A percentile compares a stretch with the other conserved stretches of the same genome.
Conservation (phyloP, 768 basidiomycete species). For the Rhizopogon rudus region DNA sequence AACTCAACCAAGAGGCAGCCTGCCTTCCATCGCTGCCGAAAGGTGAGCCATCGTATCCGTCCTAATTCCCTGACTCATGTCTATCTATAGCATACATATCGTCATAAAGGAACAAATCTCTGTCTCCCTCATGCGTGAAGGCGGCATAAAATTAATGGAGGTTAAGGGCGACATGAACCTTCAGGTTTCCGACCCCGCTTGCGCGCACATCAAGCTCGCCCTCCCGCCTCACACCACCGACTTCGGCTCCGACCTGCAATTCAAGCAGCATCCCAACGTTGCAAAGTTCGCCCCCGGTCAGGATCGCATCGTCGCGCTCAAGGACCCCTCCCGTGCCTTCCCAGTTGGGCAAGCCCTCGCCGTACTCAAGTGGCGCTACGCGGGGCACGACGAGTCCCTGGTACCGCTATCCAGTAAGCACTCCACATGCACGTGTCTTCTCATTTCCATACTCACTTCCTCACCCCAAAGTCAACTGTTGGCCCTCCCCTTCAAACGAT, state of each 20-base stretch:
- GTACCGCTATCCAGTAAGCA: constrained; percentile 86
- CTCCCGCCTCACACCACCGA: constrained; percentile 54
- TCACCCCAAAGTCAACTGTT: constrained; percentile 75
- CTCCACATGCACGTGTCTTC: neutral
- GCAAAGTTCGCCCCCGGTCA: constrained; percentile 73
- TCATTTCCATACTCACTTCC: neutral
- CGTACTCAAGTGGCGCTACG: constrained; percentile 91
- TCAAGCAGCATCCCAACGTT: constrained; percentile 96
- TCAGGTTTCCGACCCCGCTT: constrained; percentile 70
- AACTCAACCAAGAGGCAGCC: constrained; percentile 52
- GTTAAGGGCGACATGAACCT: constrained; percentile 95
- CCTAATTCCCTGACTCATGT: neutral
- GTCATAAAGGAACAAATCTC: constrained; percentile 80
- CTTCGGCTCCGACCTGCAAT: constrained; percentile 72
- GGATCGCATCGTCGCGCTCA: constrained; percentile 72
- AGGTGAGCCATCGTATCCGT: constrained; percentile 42
- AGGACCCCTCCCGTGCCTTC: constrained; percentile 79
- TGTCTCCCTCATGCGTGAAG: constrained; percentile 80
- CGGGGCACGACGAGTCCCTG: constrained; percentile 85
- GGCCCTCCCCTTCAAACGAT: constrained; percentile 90
- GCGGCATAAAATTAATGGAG: constrained; percentile 86
- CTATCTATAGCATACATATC: constrained; percentile 68
- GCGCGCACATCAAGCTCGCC: constrained; percentile 64
- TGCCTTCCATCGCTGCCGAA: constrained; percentile 72
- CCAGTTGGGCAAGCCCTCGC: constrained; percentile 83